Percentiles rank a stretch among this genome's conserved stretches.
Evolutionary conservation across 768 basidiomycete species (phyloP).

Genomic region (Psilocybe azurescens): DNA sequence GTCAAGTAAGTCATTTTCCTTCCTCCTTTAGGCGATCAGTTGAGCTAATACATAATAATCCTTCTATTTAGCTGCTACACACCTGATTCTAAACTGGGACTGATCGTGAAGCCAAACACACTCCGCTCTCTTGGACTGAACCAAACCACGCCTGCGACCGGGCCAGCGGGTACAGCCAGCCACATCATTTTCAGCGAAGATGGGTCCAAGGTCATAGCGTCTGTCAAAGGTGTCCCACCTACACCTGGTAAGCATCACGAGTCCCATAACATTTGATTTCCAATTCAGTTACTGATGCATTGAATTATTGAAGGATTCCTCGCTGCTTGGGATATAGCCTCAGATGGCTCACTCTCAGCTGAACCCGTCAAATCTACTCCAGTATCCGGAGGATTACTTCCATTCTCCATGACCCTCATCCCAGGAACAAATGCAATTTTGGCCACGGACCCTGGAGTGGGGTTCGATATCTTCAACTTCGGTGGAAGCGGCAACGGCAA

Average conservation of each 20-base stretch:
- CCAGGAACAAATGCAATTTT: constrained; percentile 37
- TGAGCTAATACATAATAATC: neutral
- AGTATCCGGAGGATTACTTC: constrained; percentile 46
- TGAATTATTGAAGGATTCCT: constrained; percentile 40
- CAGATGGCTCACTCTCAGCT: constrained; percentile 48
- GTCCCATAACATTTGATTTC: neutral
- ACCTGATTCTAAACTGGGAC: constrained; percentile 45
- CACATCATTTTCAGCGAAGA: constrained; percentile 55
- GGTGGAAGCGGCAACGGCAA: constrained; percentile 10
- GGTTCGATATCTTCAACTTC: constrained; percentile 44
- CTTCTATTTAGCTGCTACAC: constrained; percentile 45
- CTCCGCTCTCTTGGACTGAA: constrained; percentile 48
- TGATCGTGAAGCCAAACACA: constrained; percentile 43
- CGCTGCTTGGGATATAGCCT: constrained; percentile 52
- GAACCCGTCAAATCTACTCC: constrained; percentile 39
- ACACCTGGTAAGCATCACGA: constrained; percentile 30
- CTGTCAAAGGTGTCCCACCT: constrained; percentile 55
- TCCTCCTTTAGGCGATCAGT: too few species aligned
- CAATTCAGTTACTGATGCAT: neutral
- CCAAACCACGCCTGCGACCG: constrained; percentile 57
- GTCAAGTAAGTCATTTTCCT: constrained; percentile 26
- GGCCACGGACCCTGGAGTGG: constrained; percentile 44
- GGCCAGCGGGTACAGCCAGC: constrained; percentile 48
- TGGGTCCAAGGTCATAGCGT: constrained; percentile 46
- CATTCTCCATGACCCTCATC: constrained; percentile 54